Base-by-base conservation (phyloP, 768 basidiomycete species). In the Mycena haematopus region DNA sequence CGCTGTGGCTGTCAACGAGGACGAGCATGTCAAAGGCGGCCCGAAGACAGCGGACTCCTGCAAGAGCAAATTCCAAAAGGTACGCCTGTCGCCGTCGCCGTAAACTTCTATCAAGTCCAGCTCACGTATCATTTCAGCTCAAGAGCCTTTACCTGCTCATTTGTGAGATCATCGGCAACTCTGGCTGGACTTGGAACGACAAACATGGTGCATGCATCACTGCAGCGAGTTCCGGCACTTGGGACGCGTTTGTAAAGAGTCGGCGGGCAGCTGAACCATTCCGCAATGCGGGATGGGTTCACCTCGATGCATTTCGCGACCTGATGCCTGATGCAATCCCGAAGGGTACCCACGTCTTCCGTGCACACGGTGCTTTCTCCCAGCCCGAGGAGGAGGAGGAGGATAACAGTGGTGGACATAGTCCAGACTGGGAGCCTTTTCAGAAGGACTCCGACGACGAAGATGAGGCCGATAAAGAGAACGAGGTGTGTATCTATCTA, bases 221-320 rank as follows among this genome's bases (percentile, higher is more conserved):
- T 19, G 17, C 65, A 1, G 66, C 70, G 7, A 67, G 56, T 38
- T 29, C 46, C 14, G 54, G 51, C 22, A 33, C 22, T 2, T 70
- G 68, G 69, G 57, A 46, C 10, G 44, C 55, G 2, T 56, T 7
- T 3, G 55, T 56, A 13, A 36, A 46, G 44, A 52, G 22, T 35
- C 38, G 31, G 52, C 56, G 27, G 2, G 25, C 54, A n/a, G 73
- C 72, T 0, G 63, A 63, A 21, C 71, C 65, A 1, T 74, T 71
- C 66, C 56, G 56, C 15, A 70, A 70, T 49, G 50, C 58, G 31
- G 70, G 71, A 22, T 74, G 73, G 71, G 53, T 58, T 10, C 70
- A 74, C 47, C 65, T 71, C 11, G 40, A 53, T 2, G 65, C 63
- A 42, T 56, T 72, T 29, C 31, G 58, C 0, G 6, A 36, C 31